Percentiles rank a stretch among this genome's conserved stretches.
phyloP scores from a whole-genome alignment of 495 filamentous ascomycete species.

The Ramalina intermedia region DNA sequence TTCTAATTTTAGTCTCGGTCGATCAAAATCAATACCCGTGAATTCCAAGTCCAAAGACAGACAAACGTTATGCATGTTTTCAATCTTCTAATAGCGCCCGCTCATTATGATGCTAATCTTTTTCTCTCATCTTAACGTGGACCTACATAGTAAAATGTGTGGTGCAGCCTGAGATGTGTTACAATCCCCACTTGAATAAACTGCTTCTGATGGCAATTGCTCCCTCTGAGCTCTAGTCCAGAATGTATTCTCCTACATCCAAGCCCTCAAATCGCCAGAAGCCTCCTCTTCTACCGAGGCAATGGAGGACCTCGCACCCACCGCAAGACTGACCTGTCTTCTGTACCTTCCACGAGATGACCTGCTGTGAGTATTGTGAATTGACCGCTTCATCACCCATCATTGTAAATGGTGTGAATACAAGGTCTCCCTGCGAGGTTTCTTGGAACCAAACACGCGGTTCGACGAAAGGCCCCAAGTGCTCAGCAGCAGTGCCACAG shows the following conservation, averaged over 20 bases:
- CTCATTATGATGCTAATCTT: no score
- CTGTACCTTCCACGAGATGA: conserved; percentile 1
- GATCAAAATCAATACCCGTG: no score
- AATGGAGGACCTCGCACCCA: conserved; percentile 3
- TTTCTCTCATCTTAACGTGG: no score
- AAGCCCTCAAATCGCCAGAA: conserved; percentile 1
- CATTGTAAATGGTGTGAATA: conserved; percentile 2
- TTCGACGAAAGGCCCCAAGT: neutral
- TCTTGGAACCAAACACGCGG: conserved; percentile 2
- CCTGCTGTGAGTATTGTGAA: neutral
- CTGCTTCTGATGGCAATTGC: no score
- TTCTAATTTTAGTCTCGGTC: no score
- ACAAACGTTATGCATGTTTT: no score
- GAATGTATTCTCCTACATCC: neutral
- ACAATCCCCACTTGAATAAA: no score
- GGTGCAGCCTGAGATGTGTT: no score
- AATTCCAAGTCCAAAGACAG: no score
- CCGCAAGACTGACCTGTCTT: neutral
- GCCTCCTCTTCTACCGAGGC: neutral
- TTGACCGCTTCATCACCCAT: neutral
- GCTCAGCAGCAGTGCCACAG: neutral
- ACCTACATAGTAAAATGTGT: no score
- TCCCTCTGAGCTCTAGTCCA: neutral
- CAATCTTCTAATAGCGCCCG: no score
- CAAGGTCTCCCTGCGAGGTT: neutral